Evolutionary conservation across 768 basidiomycete species (phyloP), one percentile per base, ranked within the genome.

Genomic region (Hygrocybe punicea): DNA sequence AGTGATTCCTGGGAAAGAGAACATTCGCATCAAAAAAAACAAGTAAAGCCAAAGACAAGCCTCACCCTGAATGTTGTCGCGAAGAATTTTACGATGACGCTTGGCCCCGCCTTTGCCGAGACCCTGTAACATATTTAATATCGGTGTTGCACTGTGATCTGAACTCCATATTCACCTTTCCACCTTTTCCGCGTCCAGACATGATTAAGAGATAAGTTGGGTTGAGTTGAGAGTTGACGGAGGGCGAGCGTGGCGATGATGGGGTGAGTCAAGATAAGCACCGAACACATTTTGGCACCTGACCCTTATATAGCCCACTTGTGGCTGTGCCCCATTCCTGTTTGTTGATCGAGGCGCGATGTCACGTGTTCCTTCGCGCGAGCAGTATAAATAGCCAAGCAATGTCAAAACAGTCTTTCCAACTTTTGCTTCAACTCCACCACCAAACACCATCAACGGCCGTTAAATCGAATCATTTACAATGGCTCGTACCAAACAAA

Each of bases 41-140:
- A 51, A 1, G 10, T n/a, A n/a, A n/a, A n/a, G n/a, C 6, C 14
- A 33, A 24, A 40, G 17, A 19, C 39, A 11, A 19, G 5, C 67
- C 72, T 19, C 62, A 77, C 83, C 84, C 67, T 85, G 84, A 56
- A 85, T 85, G 76, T 84, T 85, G 62, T 85, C 83, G 65, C 87
- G 86, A 66, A 89, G 78, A 71, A 91, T 89, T 77, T 91, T 91
- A 65, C 89, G 84, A 76, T 90, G 88, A 70, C 89, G 83, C 77
- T 87, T 88, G 49, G 86, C 86, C 63, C 89, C 89, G 57, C 89
- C 87, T 81, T 91, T 91, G 71, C 89, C 89, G 70, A 91, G 85
- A 70, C 89, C 89, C 81, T 81, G 62, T 23, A 61, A 34, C 40
- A 48, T 11, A 40, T 13, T 42, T 29, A 44, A 51, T 29, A 36